Evolutionary conservation across 495 filamentous ascomycete genomes (phyloP).

Genomic region (Penicillium samsonianum): DNA sequence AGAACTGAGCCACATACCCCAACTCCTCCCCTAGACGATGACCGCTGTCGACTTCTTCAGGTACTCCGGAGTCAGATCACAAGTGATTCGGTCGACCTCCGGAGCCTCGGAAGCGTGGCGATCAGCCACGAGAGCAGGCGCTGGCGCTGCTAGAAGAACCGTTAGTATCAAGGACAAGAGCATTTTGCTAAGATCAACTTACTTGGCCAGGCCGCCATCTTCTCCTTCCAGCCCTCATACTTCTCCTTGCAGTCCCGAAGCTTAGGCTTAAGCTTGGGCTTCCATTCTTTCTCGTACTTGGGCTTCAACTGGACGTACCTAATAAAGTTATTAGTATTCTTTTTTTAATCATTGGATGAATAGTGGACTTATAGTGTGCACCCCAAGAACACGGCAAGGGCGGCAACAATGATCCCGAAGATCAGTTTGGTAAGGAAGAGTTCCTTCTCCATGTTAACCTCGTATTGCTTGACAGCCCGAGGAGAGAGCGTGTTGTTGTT

Average conservation of each 20-base stretch:
- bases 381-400: no score
- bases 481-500: neutral
- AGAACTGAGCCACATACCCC: neutral
- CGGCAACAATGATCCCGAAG: neutral
- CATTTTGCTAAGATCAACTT: neutral
- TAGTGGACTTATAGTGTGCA: neutral
- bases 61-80: neutral
- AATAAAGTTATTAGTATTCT: neutral
- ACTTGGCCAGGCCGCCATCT: neutral
- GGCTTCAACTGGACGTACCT: neutral
- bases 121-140: neutral
- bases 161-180: neutral
- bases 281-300: neutral
- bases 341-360: neutral
- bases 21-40: neutral
- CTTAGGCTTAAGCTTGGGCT: neutral
- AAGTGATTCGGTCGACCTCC: neutral
- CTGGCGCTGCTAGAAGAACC: neutral
- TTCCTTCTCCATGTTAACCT: neutral
- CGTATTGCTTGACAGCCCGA: neutral
- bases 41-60: neutral
- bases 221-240: neutral
- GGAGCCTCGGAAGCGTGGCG: neutral
- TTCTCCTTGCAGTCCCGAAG: neutral
- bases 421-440: neutral